Base-by-base conservation (phyloP, 106 monocot species). In the Chionographis japonica region DNA sequence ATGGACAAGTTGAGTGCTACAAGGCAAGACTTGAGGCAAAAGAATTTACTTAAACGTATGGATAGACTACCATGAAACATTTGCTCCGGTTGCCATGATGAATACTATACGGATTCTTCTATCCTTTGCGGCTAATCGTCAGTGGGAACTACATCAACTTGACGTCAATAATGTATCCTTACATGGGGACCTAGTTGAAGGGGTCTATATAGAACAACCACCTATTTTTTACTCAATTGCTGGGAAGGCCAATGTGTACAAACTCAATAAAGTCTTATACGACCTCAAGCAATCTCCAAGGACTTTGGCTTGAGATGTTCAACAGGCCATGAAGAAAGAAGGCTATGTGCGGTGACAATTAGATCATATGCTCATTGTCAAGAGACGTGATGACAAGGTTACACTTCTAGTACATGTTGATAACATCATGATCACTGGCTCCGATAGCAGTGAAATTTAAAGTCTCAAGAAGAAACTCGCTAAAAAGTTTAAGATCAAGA, bases 111-210 rank as follows among this genome's bases (percentile, higher is more conserved):
- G 50, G 12, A n/a, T 60, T 2, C 50, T 70, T 0, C 20, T 70
- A 7, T 70, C 35, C 4, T 37, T 70, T 6, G 59, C 42, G 35
- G 58, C 60, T 38, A 70, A 70, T 41, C 42, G 18, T 63, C 41
- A 12, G 4, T 63, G 43, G 43, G 41, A 63, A 14, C 42, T 63
- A 2, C 41, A n/a, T 4, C 63, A 63, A 41, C 15, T 63, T 63
- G 63, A 63, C 42, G 40, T 27, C 12, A 63, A 63, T 6, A 63
- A 63, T 43, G 40, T n/a, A 63, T 63, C 16, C 17, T 27, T 63
- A 8, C 41, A 63, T 41, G 6, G 63, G 42, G 16, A 42, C 6
- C 40, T 63, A 8, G 17, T 42, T n/a, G 63, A 63, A 50, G 70
- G 60, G 60, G 50, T 49, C 12, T 70, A 59, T 60, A 59, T 59